Evolutionary conservation across 202 grass and related monocot species (phyloP).

Genomic region (Cymbopogon flexuosus): DNA sequence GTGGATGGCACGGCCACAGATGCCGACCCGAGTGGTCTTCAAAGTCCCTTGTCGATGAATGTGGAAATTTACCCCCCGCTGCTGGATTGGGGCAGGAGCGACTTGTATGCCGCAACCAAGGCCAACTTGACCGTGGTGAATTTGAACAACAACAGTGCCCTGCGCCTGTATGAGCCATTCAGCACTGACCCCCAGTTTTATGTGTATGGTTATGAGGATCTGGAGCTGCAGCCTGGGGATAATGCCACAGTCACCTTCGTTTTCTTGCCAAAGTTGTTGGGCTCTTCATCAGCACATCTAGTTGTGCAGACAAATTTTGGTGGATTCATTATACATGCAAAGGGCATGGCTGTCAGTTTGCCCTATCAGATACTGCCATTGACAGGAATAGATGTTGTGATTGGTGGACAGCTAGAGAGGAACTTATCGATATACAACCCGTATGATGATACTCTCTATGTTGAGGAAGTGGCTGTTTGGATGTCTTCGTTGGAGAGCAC

Average conservation of each 20-base stretch:
- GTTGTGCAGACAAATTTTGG: slow-evolving; percentile 86
- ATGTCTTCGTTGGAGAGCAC: slow-evolving; percentile 59
- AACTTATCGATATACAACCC: slow-evolving; percentile 85
- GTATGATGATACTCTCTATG: slow-evolving; percentile 63
- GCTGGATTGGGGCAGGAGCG: slow-evolving; percentile 70
- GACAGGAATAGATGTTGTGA: slow-evolving; percentile 49
- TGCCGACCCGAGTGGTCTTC: slow-evolving; percentile 20
- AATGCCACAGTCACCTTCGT: slow-evolving; percentile 63
- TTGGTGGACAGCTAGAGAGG: slow-evolving; percentile 48
- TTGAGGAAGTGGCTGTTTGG: slow-evolving; percentile 79
- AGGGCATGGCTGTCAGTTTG: slow-evolving; percentile 62
- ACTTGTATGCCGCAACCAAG: slow-evolving; percentile 60
- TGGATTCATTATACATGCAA: slow-evolving; percentile 87
- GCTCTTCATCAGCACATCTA: slow-evolving; percentile 65
- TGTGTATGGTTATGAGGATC: slow-evolving; percentile 61
- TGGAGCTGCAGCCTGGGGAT: slow-evolving; percentile 59
- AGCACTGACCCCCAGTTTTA: slow-evolving; percentile 86
- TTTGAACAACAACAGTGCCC: slow-evolving; percentile 49
- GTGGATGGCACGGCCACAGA: slow-evolving; percentile 39
- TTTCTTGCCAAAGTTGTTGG: slow-evolving; percentile 77
- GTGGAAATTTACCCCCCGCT: slow-evolving; percentile 69
- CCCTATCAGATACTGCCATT: slow-evolving; percentile 70
- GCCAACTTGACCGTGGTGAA: slow-evolving; percentile 66
- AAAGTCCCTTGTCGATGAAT: slow-evolving; percentile 47
- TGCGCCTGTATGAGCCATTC: slow-evolving; percentile 71